Conservation (phyloP, 805 yeast genomes). For the Dipodascopsis uninucleata region DNA sequence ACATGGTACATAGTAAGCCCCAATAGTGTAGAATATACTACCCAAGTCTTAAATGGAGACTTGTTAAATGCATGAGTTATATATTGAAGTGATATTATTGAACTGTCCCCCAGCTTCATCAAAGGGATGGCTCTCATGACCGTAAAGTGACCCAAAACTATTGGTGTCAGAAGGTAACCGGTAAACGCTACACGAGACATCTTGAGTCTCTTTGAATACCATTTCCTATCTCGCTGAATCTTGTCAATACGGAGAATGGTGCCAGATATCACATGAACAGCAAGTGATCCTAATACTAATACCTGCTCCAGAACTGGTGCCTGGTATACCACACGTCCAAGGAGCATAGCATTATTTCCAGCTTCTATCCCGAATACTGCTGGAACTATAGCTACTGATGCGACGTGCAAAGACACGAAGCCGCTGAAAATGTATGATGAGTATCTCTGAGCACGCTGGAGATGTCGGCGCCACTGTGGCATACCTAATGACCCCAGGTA, state of each 20-base stretch:
- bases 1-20: slow-evolving; percentile 16
- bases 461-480: slow-evolving; percentile 16
- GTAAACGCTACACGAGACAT: slow-evolving; percentile 55
- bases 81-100: slow-evolving; percentile 51
- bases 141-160: slow-evolving; percentile 46
- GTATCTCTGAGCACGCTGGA: slow-evolving; percentile 48
- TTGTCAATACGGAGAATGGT: slow-evolving; percentile 36
- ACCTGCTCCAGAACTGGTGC: slow-evolving; percentile 48
- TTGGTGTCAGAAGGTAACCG: slow-evolving; percentile 52
- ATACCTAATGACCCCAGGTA: too few relatives aligned
- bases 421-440: slow-evolving; percentile 55
- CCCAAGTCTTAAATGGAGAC: slow-evolving; percentile 1
- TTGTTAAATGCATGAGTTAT: slow-evolving; percentile 36
- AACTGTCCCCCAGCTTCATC: slow-evolving; percentile 61
- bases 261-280: slow-evolving; percentile 55
- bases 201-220: slow-evolving; percentile 27
- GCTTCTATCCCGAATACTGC: slow-evolving; percentile 38
- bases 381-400: slow-evolving; percentile 56
- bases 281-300: slow-evolving; percentile 47
- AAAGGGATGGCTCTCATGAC: slow-evolving; percentile 51
- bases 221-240: slow-evolving; percentile 28
- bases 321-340: slow-evolving; percentile 62
- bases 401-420: slow-evolving; percentile 56
- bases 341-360: slow-evolving; percentile 49
- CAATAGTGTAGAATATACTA: slow-evolving; percentile 10